These are phyloP conservation scores for Cupressus sempervirens DNA, from an alignment of 75 land plant genomes.

Conservation along the genomic window DNA sequence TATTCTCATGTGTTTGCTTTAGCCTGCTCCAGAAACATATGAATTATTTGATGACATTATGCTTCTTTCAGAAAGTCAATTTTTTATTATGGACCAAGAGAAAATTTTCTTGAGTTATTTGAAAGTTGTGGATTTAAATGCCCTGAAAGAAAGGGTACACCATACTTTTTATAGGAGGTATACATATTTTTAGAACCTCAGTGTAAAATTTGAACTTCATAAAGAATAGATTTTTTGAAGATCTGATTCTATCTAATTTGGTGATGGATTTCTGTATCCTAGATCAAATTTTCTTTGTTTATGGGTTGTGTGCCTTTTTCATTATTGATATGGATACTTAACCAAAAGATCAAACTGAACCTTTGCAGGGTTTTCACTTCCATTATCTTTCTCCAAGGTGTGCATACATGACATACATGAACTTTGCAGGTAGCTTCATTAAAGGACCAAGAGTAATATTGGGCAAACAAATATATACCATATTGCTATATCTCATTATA, in stretches of 20 bases:
- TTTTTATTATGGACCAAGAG: slow-evolving; percentile 79
- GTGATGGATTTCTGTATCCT: no score
- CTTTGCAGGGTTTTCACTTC: no score
- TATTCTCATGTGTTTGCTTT: slow-evolving; percentile 30
- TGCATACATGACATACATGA: background rate
- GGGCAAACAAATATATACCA: slow-evolving; percentile 12
- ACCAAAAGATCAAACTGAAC: no score
- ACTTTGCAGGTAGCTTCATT: slow-evolving; percentile 63
- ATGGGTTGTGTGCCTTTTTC: no score
- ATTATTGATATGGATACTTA: no score
- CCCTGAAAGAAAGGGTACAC: slow-evolving; percentile 65
- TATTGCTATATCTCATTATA: slow-evolving; percentile 66
- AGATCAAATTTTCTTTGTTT: no score
- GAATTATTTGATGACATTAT: slow-evolving; percentile 37
- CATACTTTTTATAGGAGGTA: slow-evolving; percentile 73
- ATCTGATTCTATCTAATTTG: background rate
- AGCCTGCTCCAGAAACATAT: slow-evolving; percentile 37
- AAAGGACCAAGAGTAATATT: slow-evolving; percentile 90
- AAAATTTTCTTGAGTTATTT: slow-evolving; percentile 68
- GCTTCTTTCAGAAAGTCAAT: slow-evolving; percentile 50
- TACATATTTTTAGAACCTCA: background rate
- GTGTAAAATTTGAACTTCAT: background rate
- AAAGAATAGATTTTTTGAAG: no score
- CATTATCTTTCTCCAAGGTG: background rate
- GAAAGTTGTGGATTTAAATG: slow-evolving; percentile 32